Evolutionary conservation across 768 basidiomycete species (phyloP).

Genomic region (Lyophyllum atratum): DNA sequence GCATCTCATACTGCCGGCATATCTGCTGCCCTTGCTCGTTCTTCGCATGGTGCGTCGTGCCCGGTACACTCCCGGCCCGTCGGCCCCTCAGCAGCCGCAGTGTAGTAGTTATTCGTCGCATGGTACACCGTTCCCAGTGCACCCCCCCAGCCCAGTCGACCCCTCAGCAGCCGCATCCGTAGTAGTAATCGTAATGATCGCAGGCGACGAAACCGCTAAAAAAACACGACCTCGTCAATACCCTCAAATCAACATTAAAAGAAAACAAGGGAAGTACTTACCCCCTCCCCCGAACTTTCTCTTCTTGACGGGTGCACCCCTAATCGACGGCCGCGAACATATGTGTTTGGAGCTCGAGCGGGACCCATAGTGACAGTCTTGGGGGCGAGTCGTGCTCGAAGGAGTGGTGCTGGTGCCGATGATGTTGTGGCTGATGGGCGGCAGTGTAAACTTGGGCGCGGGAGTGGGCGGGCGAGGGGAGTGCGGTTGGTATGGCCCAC

Average conservation of each 20-base stretch:
- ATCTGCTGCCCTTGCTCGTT: constrained; percentile 73
- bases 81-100: too few species aligned
- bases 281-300: constrained; percentile 41
- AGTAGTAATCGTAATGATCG: too few species aligned
- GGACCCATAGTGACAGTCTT: too few species aligned
- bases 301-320: constrained; percentile 73
- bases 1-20: constrained; percentile 73
- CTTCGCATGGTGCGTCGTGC: too few species aligned
- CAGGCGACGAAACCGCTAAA: not conserved
- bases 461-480: not conserved
- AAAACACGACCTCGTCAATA: too few species aligned
- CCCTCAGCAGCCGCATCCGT: too few species aligned
- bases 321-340: constrained; percentile 75
- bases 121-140: constrained; percentile 40
- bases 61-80: too few species aligned
- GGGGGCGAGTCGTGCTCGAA: not conserved
- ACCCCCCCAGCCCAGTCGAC: too few species aligned
- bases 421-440: constrained; percentile 4
- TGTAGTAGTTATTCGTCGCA: too few species aligned
- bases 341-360: constrained; percentile 66
- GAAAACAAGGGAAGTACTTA: too few species aligned
- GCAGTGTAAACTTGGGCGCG: constrained; percentile 12
- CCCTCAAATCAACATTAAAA: too few species aligned
- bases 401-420: constrained; percentile 6
- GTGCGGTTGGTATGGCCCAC: not conserved